These are phyloP conservation scores for Euphrasia confusa DNA, from an alignment of 257 asterid species.

Conservation along the genomic window DNA sequence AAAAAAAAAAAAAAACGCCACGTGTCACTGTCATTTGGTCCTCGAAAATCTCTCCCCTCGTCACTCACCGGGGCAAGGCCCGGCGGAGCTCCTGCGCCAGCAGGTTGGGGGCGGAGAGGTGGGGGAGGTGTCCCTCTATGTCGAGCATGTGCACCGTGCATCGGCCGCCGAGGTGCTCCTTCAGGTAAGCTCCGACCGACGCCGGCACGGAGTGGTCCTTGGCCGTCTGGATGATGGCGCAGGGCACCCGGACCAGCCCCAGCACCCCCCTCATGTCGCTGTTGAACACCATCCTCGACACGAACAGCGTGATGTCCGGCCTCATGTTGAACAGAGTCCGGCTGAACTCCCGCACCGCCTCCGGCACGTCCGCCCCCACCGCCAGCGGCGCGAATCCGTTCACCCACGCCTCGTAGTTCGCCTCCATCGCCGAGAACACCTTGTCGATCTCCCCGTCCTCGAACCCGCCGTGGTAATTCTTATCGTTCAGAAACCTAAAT, in stretches of 20 bases:
- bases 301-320: constrained; percentile 85
- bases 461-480: constrained; percentile 81
- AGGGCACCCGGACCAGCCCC: constrained; percentile 77
- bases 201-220: constrained; percentile 79
- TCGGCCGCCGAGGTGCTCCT: constrained; percentile 76
- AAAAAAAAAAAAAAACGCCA: constrained; percentile 18
- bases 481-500: constrained; percentile 64
- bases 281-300: constrained; percentile 60
- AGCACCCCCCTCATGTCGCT: constrained; percentile 69
- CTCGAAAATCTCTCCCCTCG: no score
- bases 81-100: constrained; percentile 73
- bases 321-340: constrained; percentile 85
- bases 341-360: constrained; percentile 77
- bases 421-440: constrained; percentile 80
- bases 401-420: constrained; percentile 93
- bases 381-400: constrained; percentile 86
- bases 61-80: constrained; percentile 38
- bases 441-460: constrained; percentile 63
- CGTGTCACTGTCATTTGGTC: constrained; percentile 23
- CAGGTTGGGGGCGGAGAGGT: constrained; percentile 79
- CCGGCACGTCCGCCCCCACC: constrained; percentile 97
- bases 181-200: constrained; percentile 68
- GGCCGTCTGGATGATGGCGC: constrained; percentile 77
- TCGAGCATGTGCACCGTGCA: constrained; percentile 60
- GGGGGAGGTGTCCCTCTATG: constrained; percentile 83